Evolutionary conservation across 2,329 filamentous ascomycete genomes (phyloP), one percentile per base, ranked within the genome.

Genomic region (Cucurbitaria berberidis): DNA sequence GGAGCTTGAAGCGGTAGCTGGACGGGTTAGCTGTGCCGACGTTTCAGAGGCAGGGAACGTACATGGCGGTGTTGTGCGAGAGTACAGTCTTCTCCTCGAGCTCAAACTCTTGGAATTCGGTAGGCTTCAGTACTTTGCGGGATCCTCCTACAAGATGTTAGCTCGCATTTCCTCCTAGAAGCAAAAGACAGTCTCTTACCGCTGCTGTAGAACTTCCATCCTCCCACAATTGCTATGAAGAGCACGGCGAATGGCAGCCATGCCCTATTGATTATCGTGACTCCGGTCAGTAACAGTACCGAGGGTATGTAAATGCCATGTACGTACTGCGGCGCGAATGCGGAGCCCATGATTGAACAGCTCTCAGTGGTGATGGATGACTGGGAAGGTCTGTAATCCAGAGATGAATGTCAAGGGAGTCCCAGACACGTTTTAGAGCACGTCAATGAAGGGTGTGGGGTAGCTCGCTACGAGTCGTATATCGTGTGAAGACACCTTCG

Each of bases 51-150:
- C 24, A n/a, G 36, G n/a, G 16, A 4, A 77, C 84, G 72, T 79
- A 92, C 89, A 99, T 96, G 77, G 93, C 93, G 55, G 96, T 93
- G 82, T 99, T 99, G 86, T 98, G 95, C 27, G 93, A 96, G 70
- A 98, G 88, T 63, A 96, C 84, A 13, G 89, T 98, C 86, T 97
- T 98, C 78, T 98, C 91, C 77, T 89, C 88, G 67, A 99, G 88
- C 75, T 91, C 88, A 74, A 97, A 97, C 53, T 96, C 86, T 76
- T 97, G 92, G 84, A 96, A 97, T 45, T 84, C 83, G 65, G 88
- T 86, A 27, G 93, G 91, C 80, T 93, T 93, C 66, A 99, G 85
- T 61, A 95, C 88, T 78, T 90, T 92, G 76, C 29, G 51, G n/a
- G 48, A 32, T 40, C 48, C 41, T 55, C 18, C 24, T 42, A 48